phyloP scores from a whole-genome alignment of 2,329 filamentous ascomycete species.

The Pestalotiopsis sp. region DNA sequence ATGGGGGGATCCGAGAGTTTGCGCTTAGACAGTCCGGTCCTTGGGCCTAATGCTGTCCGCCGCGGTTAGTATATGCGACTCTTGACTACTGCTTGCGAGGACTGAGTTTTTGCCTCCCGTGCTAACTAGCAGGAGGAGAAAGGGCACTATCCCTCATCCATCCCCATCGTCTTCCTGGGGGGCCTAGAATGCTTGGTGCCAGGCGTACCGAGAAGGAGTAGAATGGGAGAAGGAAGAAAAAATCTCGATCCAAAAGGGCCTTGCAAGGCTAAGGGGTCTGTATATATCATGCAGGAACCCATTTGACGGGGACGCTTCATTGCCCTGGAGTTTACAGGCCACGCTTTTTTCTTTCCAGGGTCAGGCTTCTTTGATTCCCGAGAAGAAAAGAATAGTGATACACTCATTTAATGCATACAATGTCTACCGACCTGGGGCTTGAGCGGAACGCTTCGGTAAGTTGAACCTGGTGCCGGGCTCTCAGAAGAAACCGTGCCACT shows the following conservation, averaged over 20 bases:
- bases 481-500: not conserved
- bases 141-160: not conserved
- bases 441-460: not conserved
- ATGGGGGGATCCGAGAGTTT: not conserved
- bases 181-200: not conserved
- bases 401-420: not conserved
- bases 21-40: not conserved
- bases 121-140: not conserved
- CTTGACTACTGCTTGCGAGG: not conserved
- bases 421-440: not conserved
- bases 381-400: not conserved
- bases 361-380: not conserved
- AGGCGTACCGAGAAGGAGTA: not conserved
- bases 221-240: not conserved
- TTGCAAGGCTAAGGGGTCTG: not conserved
- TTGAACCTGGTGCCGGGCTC: not conserved
- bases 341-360: not conserved
- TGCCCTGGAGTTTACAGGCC: not conserved
- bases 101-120: not conserved
- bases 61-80: not conserved
- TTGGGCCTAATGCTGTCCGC: not conserved
- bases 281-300: constrained; percentile 1
- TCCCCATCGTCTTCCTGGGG: not conserved
- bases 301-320: not conserved
- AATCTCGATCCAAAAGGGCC: not conserved